Evolutionary conservation across 176 grass and related monocot genomes (phyloP), one percentile per base, ranked within the genome.

Genomic region (Oryza meyeriana): DNA sequence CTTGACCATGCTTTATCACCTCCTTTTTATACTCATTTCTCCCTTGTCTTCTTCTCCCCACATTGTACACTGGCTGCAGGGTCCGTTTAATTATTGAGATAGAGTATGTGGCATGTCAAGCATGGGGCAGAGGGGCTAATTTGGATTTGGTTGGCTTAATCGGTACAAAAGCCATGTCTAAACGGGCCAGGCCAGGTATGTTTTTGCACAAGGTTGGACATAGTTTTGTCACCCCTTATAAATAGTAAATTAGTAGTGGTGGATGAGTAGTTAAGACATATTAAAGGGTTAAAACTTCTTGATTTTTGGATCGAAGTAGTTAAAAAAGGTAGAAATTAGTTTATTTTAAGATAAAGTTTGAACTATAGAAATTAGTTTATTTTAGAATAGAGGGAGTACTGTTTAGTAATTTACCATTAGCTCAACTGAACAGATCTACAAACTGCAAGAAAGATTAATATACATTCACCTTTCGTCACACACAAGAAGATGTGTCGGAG

Each of bases 171-270:
- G 34, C 18, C 4, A 28, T 65, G 76, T 57, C 58, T 3, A 5
- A 24, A 73, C 47, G 32, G 67, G 17, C 8, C 48, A 26, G 11
- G 58, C 38, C 64, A 48, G 31, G 72, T 20, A 75, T n/a, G 9
- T 74, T 40, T 59, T 16, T 16, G 45, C 66, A 30, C 66, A 52
- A 34, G 75, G 75, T 71, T 69, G 73, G 72, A 5, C 33, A 76
- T 24, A 5, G 55, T 25, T 24, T 59, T 10, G 28, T 33, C 64
- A 52, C 72, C n/a, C n/a, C n/a, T n/a, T n/a, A n/a, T n/a, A n/a
- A n/a, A n/a, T n/a, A n/a, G n/a, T n/a, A n/a, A n/a, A n/a, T n/a
- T n/a, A n/a, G n/a, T n/a, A n/a, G n/a, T n/a, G n/a, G n/a, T n/a
- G n/a, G n/a, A n/a, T n/a, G n/a, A n/a, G n/a, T n/a, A n/a, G n/a